Evolutionary conservation across 805 yeast genomes (phyloP), one percentile per base, ranked within the genome.

Genomic region (Cyberlindnera nakhonratchasimensis): DNA sequence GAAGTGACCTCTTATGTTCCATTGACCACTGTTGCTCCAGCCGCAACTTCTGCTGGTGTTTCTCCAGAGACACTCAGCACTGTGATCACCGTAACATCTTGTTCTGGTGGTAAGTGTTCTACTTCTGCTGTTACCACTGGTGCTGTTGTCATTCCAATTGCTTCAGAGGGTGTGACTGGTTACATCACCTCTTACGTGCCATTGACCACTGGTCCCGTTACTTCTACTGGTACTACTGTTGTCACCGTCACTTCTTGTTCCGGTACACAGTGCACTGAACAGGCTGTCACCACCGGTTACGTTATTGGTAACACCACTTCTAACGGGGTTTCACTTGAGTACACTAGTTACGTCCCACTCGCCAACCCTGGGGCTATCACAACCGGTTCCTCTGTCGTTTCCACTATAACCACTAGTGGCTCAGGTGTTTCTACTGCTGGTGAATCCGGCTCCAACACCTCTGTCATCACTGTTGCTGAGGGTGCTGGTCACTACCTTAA

Each of bases 241-340:
- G n/a, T 34, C 28, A 42, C 44, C 22, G 18, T 18, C 21, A 18
- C 28, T 22, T 34, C 39, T n/a, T 29, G 34, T n/a, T n/a, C n/a
- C n/a, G n/a, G n/a, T n/a, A n/a, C n/a, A n/a, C n/a, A n/a, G n/a
- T n/a, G n/a, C n/a, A n/a, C n/a, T n/a, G n/a, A n/a, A n/a, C n/a
- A n/a, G n/a, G n/a, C n/a, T n/a, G n/a, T n/a, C n/a, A n/a, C n/a
- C n/a, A n/a, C n/a, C n/a, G n/a, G n/a, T n/a, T n/a, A n/a, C n/a
- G 55, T 33, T 24, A 43, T 38, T 26, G 57, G 61, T 32, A 57
- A 59, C 34, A 52, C 51, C 42, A 66, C 71, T 26, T 51, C 58
- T 31, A 23, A 28, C 5, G 51, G 48, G 37, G 43, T 31, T 21
- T 42, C 34, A 12, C 42, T 46, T 34, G 45, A 32, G 21, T 40